phyloP scores from a whole-genome alignment of 352 stramenopile genomes.

The Pythium plurisporium region DNA sequence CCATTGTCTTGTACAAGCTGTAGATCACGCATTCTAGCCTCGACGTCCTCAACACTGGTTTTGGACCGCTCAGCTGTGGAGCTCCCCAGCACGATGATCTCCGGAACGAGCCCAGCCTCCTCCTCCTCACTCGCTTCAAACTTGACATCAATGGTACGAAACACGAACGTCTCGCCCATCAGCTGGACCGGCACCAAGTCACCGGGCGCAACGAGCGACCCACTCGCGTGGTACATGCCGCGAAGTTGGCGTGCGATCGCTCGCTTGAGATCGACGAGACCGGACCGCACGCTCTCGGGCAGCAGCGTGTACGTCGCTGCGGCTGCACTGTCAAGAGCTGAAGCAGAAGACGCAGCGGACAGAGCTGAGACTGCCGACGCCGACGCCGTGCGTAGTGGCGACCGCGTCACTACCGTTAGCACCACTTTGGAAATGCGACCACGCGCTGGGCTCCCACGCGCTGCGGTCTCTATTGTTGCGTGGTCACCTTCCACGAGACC shows the following conservation, averaged over 20 bases:
- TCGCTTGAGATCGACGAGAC: conserved; percentile 31
- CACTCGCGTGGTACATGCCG: neutral
- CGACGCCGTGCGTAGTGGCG: conserved; percentile 22
- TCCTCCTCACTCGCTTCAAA: neutral
- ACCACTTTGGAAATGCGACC: neutral
- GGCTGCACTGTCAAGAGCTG: neutral
- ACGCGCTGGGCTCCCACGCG: neutral
- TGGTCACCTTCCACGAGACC: conserved; percentile 13
- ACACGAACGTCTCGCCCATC: conserved; percentile 48
- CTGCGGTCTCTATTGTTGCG: neutral
- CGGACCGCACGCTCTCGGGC: conserved; percentile 34
- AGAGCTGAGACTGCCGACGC: conserved; percentile 21
- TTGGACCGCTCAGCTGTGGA: neutral
- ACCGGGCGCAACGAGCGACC: conserved; percentile 1
- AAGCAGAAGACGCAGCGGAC: neutral
- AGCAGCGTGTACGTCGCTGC: conserved; percentile 13
- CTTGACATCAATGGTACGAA: conserved; percentile 28
- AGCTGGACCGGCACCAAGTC: conserved; percentile 40
- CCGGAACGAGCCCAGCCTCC: conserved; percentile 14
- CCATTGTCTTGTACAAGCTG: conserved; percentile 6
- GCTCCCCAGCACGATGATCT: neutral
- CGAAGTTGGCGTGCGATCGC: conserved; percentile 36
- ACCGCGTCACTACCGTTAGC: conserved; percentile 14
- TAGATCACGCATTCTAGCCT: neutral
- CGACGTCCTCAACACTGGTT: conserved; percentile 2